Evolutionary conservation across 345 rosid species (phyloP).

Genomic region (Capsella bursapastoris): DNA sequence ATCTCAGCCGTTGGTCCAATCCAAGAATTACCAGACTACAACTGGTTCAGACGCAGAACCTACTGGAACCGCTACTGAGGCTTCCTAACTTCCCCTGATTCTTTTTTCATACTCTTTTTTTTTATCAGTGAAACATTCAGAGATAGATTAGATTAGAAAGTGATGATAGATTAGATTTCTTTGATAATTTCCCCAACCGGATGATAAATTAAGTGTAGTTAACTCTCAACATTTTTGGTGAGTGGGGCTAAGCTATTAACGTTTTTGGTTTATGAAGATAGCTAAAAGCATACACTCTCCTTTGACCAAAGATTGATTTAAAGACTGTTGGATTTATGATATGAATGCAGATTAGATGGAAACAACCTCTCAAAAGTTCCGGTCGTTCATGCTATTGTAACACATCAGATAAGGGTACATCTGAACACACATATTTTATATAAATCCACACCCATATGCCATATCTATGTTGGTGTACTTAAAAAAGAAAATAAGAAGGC

Average conservation of each 20-base stretch:
- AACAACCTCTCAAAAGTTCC: background rate
- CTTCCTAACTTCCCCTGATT: background rate
- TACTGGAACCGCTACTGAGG: background rate
- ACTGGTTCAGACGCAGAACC: slow-evolving; percentile 39
- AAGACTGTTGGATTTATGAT: background rate
- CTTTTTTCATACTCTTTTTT: background rate
- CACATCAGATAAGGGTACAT: background rate
- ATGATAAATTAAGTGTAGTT: background rate
- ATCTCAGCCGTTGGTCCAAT: slow-evolving; percentile 1
- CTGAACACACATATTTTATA: background rate
- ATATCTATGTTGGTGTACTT: background rate
- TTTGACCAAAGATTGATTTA: background rate
- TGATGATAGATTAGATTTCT: background rate
- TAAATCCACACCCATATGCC: background rate
- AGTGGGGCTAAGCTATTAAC: background rate
- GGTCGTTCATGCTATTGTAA: background rate
- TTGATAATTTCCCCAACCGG: background rate
- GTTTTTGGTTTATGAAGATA: background rate
- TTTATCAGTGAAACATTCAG: background rate
- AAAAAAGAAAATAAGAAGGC: no score
- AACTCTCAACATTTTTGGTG: background rate
- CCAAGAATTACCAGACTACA: background rate
- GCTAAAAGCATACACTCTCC: background rate
- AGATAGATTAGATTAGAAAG: background rate
- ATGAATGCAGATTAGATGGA: slow-evolving; percentile 13